phyloP scores from a whole-genome alignment of 2,329 filamentous ascomycete species.

The Phialophora tarda region DNA sequence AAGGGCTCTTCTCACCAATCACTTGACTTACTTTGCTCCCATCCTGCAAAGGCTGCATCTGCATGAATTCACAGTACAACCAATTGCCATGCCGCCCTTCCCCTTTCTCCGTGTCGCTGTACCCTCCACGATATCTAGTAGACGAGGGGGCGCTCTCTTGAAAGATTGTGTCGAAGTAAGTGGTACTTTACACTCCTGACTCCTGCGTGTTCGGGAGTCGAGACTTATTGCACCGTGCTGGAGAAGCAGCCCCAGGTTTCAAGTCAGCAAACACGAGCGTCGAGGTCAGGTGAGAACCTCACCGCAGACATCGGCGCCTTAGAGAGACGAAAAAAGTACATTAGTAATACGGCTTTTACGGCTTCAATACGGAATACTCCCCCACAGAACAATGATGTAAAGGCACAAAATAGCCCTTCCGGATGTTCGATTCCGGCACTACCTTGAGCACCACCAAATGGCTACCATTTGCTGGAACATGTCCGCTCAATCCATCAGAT shows the following conservation, averaged over 20 bases:
- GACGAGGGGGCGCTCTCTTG: not conserved
- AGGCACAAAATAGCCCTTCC: not conserved
- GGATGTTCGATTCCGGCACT: not conserved
- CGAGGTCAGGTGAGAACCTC: not conserved
- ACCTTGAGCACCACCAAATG: not conserved
- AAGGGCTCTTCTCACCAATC: not conserved
- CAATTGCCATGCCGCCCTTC: not conserved
- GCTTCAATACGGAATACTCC: not conserved
- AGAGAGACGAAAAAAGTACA: not conserved
- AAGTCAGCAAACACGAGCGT: not conserved
- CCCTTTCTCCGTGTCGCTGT: not conserved
- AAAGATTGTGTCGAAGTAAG: not conserved
- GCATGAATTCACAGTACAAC: not conserved
- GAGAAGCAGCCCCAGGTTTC: not conserved
- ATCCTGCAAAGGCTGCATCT: not conserved
- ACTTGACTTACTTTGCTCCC: not conserved
- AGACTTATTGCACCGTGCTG: not conserved
- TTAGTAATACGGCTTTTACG: not conserved
- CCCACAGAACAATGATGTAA: not conserved
- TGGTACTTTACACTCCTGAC: not conserved
- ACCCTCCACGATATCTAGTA: not conserved
- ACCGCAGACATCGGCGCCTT: not conserved
- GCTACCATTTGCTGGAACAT: not conserved
- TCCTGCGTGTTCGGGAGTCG: not conserved
- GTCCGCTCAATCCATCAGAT: not conserved